Conservation (phyloP, 1,284 basidiomycete genomes). For the Waitea zeae region DNA sequence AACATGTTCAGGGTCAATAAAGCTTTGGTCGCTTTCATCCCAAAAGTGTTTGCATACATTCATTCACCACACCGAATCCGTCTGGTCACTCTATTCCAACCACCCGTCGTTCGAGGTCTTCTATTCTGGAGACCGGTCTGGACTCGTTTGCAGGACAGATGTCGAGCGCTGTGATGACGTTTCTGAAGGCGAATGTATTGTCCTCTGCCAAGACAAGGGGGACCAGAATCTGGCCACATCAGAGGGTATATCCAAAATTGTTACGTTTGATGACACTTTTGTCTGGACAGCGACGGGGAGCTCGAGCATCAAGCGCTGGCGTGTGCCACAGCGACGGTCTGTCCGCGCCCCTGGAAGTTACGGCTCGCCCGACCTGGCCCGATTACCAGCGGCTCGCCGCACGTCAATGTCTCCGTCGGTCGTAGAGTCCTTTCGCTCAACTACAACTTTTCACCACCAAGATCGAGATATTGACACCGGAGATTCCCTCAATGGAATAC, state of each 20-base stretch:
- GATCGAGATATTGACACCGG: too few relatives aligned
- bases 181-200: conserved; percentile 77
- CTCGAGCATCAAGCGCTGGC: conserved; percentile 75
- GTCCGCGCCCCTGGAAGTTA: conserved; percentile 12
- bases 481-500: conserved; percentile 35
- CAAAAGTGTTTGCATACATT: conserved; percentile 94
- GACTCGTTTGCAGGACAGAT: conserved; percentile 81
- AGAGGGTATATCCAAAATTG: conserved; percentile 78
- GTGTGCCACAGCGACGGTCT: conserved; percentile 29
- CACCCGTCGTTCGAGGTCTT: conserved; percentile 86
- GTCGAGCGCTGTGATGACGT: conserved; percentile 69
- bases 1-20: conserved; percentile 43
- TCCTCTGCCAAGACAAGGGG: conserved; percentile 60
- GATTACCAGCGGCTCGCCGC: conserved; percentile 7
- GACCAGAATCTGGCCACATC: conserved; percentile 15
- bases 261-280: conserved; percentile 70
- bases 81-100: conserved; percentile 83
- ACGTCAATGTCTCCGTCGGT: conserved; percentile 7
- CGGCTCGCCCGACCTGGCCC: conserved; percentile 7
- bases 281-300: conserved; percentile 86
- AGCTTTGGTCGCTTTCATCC: conserved; percentile 82
- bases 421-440: conserved; percentile 6
- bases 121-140: conserved; percentile 90
- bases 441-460: conserved; percentile 4
- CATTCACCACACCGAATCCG: conserved; percentile 87